Evolutionary conservation across 345 rosid species (phyloP).

Genomic region (Salix viminalis): DNA sequence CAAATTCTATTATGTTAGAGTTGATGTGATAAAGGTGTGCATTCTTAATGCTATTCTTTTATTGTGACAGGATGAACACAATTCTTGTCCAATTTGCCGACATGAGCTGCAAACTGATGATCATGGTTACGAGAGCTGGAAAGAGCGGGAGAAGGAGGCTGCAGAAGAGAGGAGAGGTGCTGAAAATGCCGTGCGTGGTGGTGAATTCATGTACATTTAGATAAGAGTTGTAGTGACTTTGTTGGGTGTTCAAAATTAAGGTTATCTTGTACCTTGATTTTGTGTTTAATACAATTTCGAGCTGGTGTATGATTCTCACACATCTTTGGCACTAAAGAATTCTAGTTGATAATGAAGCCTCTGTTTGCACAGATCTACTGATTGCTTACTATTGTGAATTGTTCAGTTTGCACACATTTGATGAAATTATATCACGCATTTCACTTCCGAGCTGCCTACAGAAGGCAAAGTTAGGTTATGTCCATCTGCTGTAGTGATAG

Average conservation of each 20-base stretch:
- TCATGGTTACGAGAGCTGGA: slow-evolving; percentile 87
- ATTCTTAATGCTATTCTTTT: background rate
- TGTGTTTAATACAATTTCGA: background rate
- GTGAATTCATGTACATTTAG: slow-evolving; percentile 89
- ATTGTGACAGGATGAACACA: slow-evolving; percentile 71
- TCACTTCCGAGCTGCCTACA: background rate
- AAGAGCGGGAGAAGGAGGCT: slow-evolving; percentile 82
- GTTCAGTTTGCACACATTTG: background rate
- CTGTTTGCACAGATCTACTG: background rate
- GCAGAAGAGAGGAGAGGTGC: slow-evolving; percentile 92
- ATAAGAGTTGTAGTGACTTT: background rate
- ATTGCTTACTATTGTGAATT: background rate
- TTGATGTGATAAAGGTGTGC: background rate
- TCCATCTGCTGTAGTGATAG: background rate
- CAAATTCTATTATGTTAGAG: background rate
- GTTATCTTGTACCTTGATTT: background rate
- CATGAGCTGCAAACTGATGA: slow-evolving; percentile 87
- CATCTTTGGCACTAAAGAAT: background rate
- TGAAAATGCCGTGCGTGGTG: slow-evolving; percentile 84
- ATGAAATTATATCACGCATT: background rate
- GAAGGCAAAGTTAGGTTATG: background rate
- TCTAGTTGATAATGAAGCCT: background rate
- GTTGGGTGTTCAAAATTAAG: background rate
- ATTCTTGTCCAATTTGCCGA: slow-evolving; percentile 95
- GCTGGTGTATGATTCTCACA: slow-evolving; percentile 3